Conservation (phyloP, 371 early-diverging fungal genomes). For the Mortierella sp. region DNA sequence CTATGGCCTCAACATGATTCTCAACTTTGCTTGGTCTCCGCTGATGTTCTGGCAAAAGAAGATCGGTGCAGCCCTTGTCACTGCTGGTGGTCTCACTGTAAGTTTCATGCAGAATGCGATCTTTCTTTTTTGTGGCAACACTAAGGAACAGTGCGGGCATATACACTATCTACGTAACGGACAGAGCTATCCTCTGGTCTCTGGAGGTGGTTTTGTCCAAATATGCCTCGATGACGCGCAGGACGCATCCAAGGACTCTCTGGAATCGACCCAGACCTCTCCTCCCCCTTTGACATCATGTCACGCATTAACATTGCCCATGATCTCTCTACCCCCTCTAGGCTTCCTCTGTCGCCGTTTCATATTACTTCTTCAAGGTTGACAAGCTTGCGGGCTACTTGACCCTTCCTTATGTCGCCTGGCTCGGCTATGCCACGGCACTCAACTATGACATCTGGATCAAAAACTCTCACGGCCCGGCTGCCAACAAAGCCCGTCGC, state of each 20-base stretch:
- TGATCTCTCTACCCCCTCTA: slow-evolving; percentile 1
- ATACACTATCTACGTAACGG: no score
- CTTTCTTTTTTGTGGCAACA: not conserved
- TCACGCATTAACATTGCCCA: not conserved
- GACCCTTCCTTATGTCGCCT: slow-evolving; percentile 44
- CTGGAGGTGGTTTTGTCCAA: no score
- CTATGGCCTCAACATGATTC: slow-evolving; percentile 35
- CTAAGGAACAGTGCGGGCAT: not conserved
- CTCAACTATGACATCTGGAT: slow-evolving; percentile 49
- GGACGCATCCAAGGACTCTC: not conserved
- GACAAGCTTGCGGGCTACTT: slow-evolving; percentile 41
- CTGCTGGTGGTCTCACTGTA: slow-evolving; percentile 43
- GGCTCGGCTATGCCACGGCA: slow-evolving; percentile 49
- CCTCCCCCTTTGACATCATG: no score
- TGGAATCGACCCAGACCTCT: not conserved
- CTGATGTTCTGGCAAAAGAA: slow-evolving; percentile 37
- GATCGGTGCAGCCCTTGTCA: slow-evolving; percentile 41
- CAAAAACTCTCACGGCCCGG: slow-evolving; percentile 34
- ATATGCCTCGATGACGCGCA: not conserved
- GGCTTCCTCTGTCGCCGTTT: slow-evolving; percentile 25
- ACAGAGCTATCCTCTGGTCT: no score
- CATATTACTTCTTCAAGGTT: slow-evolving; percentile 47
- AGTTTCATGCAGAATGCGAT: not conserved
- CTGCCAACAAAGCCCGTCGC: slow-evolving; percentile 41
- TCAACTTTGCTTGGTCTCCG: slow-evolving; percentile 48